These are phyloP conservation scores for Basipetospora chlamydospora DNA, from an alignment of 2,329 filamentous ascomycete genomes.

Conservation along the genomic window DNA sequence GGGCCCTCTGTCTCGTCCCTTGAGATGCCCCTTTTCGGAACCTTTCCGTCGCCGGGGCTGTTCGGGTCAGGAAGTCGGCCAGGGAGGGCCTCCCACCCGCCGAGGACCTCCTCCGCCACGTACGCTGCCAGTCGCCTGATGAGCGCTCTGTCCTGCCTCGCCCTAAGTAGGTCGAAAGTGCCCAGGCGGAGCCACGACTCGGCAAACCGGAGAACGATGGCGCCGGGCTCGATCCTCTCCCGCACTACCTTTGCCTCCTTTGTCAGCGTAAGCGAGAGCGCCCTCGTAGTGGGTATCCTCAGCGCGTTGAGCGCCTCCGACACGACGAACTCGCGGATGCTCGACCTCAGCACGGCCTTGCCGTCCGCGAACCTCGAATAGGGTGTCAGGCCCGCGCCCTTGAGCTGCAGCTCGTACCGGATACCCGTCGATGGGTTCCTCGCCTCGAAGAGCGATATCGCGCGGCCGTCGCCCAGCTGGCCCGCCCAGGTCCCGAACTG, in stretches of 20 bases:
- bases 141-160: slow-evolving; percentile 61
- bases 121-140: slow-evolving; percentile 67
- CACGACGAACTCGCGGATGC: slow-evolving; percentile 86
- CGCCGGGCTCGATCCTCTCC: slow-evolving; percentile 75
- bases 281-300: slow-evolving; percentile 72
- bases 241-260: slow-evolving; percentile 59
- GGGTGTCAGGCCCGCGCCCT: slow-evolving; percentile 83
- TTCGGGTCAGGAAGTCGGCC: slow-evolving; percentile 38
- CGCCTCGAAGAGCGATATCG: slow-evolving; percentile 85
- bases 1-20: slow-evolving; percentile 51
- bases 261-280: slow-evolving; percentile 65
- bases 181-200: slow-evolving; percentile 84
- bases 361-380: slow-evolving; percentile 96
- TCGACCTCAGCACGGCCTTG: slow-evolving; percentile 81
- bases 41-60: slow-evolving; percentile 25
- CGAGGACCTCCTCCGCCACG: slow-evolving; percentile 73
- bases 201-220: slow-evolving; percentile 84
- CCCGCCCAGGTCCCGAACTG: slow-evolving; percentile 83
- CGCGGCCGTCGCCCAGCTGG: slow-evolving; percentile 85
- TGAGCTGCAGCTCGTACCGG: slow-evolving; percentile 83
- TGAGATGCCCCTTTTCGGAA: slow-evolving; percentile 35
- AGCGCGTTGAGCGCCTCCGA: slow-evolving; percentile 81
- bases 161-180: slow-evolving; percentile 86
- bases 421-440: slow-evolving; percentile 57
- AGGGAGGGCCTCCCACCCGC: slow-evolving; percentile 75